Evolutionary conservation across 345 rosid genomes (phyloP), one percentile per base, ranked within the genome.

Genomic region (Aurinia saxatilis): DNA sequence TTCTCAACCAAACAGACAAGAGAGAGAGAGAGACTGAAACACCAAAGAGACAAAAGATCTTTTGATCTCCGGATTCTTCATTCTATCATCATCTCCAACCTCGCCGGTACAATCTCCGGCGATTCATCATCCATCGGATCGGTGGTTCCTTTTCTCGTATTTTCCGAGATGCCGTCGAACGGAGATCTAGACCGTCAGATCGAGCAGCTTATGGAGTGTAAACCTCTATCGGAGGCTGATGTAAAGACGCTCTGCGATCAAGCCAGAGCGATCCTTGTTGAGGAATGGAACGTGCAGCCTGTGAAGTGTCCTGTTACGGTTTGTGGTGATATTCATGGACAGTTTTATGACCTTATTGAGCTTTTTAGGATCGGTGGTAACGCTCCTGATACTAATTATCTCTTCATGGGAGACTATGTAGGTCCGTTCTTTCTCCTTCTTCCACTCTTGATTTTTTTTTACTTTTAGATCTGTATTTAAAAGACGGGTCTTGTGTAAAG

Each of bases 211-310:
- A 90, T 90, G 97, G 96, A 90, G 76, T 93, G 99, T 79, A 93
- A 93, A 78, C 78, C 97, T 37, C 63, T 93, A 15, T 66, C 95
- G 13, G 99, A 93, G 73, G 85, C 80, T 56, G 99, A 93, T 74
- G 99, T 93, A 50, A 84, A 71, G 89, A 71, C 80, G 57, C 88
- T 93, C 3, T 93, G 99, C 83, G 99, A 93, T 68, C 92, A 93
- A 54, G 99, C 99, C 12, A 82, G 87, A 41, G 95, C 92, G 77
- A 84, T 93, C 67, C 89, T 93, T 33, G 96, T 87, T 7, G 99
- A 93, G 80, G 99, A 93, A 77, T 93, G 92, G 95, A 93, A 93
- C 84, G 99, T 93, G 39, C 99, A 93, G 84, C 95, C 96, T 27
- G 99, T 93, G 17, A 93, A 93, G 79, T 93, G 99, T 68, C 99